These are phyloP conservation scores for Cylindrotheca fusiformis DNA, from an alignment of 108 stramenopile genomes.

Conservation along the genomic window DNA sequence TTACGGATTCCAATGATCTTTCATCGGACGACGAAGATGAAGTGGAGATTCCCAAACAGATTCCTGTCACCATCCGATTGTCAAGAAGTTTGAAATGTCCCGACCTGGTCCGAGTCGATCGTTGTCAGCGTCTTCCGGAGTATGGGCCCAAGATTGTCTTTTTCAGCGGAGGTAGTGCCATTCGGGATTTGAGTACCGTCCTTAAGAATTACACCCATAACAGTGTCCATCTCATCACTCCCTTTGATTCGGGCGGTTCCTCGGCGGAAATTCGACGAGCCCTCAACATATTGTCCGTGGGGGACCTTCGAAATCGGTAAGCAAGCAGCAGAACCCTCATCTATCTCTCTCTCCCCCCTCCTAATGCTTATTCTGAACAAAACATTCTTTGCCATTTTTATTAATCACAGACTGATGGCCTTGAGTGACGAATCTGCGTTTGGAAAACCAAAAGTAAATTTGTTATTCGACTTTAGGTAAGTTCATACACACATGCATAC, in stretches of 20 bases:
- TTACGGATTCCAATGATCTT: constrained; percentile 31
- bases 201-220: constrained; percentile 34
- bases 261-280: constrained; percentile 32
- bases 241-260: constrained; percentile 36
- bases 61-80: not conserved
- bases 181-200: constrained; percentile 20
- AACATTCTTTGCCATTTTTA: too few species aligned
- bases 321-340: not conserved
- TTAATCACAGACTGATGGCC: constrained; percentile 7
- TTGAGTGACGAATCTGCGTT: constrained; percentile 12
- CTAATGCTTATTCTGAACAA: not conserved
- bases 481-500: too few species aligned
- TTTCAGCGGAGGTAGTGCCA: constrained; percentile 31
- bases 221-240: constrained; percentile 33
- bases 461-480: too few species aligned
- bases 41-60: not conserved
- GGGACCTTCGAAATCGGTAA: constrained; percentile 29
- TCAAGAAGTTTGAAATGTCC: constrained; percentile 16
- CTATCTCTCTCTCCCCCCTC: not conserved
- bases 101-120: constrained; percentile 20
- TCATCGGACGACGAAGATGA: constrained; percentile 6
- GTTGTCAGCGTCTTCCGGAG: constrained; percentile 28
- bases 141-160: constrained; percentile 29
- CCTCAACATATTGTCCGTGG: constrained; percentile 28
- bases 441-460: constrained; percentile 17